A percentile compares a stretch with the other conserved stretches of the same genome.
Evolutionary conservation across 345 rosid species (phyloP).

Genomic region (Erodium maritimum): DNA sequence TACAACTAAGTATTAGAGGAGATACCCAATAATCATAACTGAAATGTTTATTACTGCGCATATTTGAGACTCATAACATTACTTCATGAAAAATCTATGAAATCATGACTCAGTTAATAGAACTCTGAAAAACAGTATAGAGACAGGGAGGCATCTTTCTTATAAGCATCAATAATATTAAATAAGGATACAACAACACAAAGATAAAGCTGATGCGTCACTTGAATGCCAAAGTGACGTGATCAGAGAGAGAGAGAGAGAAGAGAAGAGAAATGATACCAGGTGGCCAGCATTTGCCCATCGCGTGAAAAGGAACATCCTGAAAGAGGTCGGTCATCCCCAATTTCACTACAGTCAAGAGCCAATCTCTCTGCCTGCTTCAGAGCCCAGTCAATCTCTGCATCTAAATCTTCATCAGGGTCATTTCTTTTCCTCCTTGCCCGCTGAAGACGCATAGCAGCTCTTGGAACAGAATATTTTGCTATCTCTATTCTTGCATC

Average conservation of each 20-base stretch:
- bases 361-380: constrained; percentile 47
- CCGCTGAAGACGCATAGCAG: constrained; percentile 64
- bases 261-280: constrained; percentile 43
- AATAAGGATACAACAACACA: constrained; percentile 21
- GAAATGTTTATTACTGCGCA: neutral
- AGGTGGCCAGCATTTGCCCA: constrained; percentile 78
- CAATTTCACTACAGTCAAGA: constrained; percentile 80
- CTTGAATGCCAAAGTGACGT: constrained; percentile 35
- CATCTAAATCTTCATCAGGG: constrained; percentile 85
- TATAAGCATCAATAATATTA: constrained; percentile 8
- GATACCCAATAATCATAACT: neutral
- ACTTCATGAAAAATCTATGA: too few species aligned
- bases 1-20: neutral
- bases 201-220: constrained; percentile 7
- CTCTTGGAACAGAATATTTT: constrained; percentile 51
- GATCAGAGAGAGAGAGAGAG: neutral
- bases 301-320: constrained; percentile 83
- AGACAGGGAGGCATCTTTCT: neutral
- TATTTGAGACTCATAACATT: too few species aligned
- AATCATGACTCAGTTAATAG: too few species aligned
- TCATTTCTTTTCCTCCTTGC: constrained; percentile 63
- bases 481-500: constrained; percentile 70
- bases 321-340: constrained; percentile 82
- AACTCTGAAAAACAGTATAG: neutral
- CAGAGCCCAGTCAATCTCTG: constrained; percentile 69